Percentiles rank a stretch among this genome's conserved stretches.
These are phyloP conservation scores for Biscogniauxia marginata DNA, from an alignment of 2,329 filamentous ascomycete species.

Conservation along the genomic window DNA sequence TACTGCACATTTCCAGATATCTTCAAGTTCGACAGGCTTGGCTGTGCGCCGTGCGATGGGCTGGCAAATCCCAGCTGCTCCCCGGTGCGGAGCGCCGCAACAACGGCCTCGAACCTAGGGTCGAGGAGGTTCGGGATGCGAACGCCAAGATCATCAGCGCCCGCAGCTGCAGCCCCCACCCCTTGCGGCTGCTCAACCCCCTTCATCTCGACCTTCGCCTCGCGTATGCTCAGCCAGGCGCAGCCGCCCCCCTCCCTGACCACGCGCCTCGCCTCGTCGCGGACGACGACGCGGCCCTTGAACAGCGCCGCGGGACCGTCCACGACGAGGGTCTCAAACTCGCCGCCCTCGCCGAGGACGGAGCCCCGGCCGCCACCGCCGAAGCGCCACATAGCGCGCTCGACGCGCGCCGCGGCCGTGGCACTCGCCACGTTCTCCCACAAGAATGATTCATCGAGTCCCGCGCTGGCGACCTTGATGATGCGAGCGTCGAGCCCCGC, in stretches of 20 bases:
- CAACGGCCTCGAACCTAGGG: constrained; percentile 48
- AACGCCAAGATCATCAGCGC: constrained; percentile 29
- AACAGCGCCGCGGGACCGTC: constrained; percentile 75
- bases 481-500: constrained; percentile 83
- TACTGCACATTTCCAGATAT: not conserved
- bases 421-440: constrained; percentile 74
- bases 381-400: constrained; percentile 63
- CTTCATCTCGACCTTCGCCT: constrained; percentile 53
- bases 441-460: constrained; percentile 75
- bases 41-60: constrained; percentile 6
- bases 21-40: constrained; percentile 1
- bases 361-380: constrained; percentile 64
- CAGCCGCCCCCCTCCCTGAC: constrained; percentile 73
- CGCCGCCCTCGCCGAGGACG: constrained; percentile 86
- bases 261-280: constrained; percentile 49
- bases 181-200: constrained; percentile 10
- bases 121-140: constrained; percentile 68
- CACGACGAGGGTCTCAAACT: constrained; percentile 90
- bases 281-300: constrained; percentile 66
- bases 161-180: constrained; percentile 5
- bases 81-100: constrained; percentile 28
- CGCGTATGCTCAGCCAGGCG: constrained; percentile 64
- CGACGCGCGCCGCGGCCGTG: constrained; percentile 45
- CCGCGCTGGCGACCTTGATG: constrained; percentile 91
- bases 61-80: constrained; percentile 2